Evolutionary conservation across 352 stramenopile species (phyloP).

Genomic region (Pythium sp.): DNA sequence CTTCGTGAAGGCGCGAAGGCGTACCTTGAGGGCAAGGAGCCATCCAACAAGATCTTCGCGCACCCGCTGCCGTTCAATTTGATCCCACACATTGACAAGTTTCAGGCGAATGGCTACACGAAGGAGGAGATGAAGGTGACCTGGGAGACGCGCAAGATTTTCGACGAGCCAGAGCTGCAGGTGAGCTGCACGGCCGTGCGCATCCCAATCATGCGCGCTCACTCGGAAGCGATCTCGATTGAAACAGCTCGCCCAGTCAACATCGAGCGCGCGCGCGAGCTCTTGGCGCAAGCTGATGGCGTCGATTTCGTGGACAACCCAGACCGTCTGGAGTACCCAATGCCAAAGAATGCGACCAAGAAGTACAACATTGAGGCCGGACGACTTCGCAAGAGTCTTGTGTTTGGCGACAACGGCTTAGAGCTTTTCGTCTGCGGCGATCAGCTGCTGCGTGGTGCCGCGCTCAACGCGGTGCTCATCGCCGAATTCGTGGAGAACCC

Average conservation of each 20-base stretch:
- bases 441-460: slow-evolving; percentile 95
- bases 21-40: slow-evolving; percentile 66
- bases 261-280: slow-evolving; percentile 74
- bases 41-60: slow-evolving; percentile 93
- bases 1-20: slow-evolving; percentile 87
- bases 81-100: slow-evolving; percentile 99
- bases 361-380: slow-evolving; percentile 98
- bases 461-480: slow-evolving; percentile 97
- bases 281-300: slow-evolving; percentile 86
- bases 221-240: slow-evolving; percentile 96
- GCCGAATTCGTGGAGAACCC: slow-evolving; percentile 89
- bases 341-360: slow-evolving; percentile 96
- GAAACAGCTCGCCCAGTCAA: slow-evolving; percentile 91
- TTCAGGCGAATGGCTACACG: slow-evolving; percentile 98
- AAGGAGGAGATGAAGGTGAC: slow-evolving; percentile 99
- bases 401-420: slow-evolving; percentile 95
- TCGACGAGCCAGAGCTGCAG: slow-evolving; percentile 77
- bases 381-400: slow-evolving; percentile 90
- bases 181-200: slow-evolving; percentile 95
- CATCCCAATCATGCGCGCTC: slow-evolving; percentile 96
- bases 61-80: slow-evolving; percentile 98
- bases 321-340: slow-evolving; percentile 90
- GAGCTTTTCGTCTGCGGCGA: slow-evolving; percentile 98
- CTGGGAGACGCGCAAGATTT: slow-evolving; percentile 99
- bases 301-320: slow-evolving; percentile 94